Percentiles rank a stretch among this genome's conserved stretches.
These are phyloP conservation scores for Coemansia sp. DNA, from an alignment of 192 early-diverging fungal genomes.

Conservation along the genomic window DNA sequence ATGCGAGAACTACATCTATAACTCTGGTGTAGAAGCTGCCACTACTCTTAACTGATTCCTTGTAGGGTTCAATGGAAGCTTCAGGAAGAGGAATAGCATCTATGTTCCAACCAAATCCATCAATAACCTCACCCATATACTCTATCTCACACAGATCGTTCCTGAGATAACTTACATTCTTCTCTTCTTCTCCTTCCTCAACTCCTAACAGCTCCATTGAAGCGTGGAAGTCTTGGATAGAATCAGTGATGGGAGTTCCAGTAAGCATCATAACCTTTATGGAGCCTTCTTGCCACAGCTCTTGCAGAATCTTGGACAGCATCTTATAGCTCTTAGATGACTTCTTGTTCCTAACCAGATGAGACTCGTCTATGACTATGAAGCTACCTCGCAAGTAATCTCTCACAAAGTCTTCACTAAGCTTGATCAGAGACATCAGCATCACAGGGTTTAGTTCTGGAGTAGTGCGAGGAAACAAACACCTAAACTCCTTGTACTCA, in stretches of 20 bases:
- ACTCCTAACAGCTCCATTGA: slow-evolving; percentile 8
- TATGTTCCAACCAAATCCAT: neutral
- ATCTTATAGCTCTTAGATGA: neutral
- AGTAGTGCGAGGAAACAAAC: slow-evolving; percentile 17
- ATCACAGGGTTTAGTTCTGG: slow-evolving; percentile 3
- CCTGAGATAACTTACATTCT: slow-evolving; percentile 8
- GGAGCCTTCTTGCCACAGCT: slow-evolving; percentile 9
- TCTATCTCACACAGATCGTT: slow-evolving; percentile 9
- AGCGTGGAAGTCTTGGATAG: slow-evolving; percentile 8
- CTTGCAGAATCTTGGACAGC: neutral
- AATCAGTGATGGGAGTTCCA: slow-evolving; percentile 19
- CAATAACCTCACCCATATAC: slow-evolving; percentile 1
- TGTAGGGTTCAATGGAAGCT: neutral
- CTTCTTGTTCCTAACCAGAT: neutral
- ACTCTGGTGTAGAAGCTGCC: neutral
- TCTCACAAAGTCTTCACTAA: slow-evolving; percentile 1
- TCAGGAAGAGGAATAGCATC: neutral
- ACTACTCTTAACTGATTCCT: neutral
- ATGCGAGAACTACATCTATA: neutral
- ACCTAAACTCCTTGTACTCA: slow-evolving; percentile 15
- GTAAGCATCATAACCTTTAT: slow-evolving; percentile 19
- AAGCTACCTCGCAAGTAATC: slow-evolving; percentile 8
- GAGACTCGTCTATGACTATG: slow-evolving; percentile 21
- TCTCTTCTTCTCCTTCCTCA: neutral
- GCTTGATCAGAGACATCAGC: neutral